These are phyloP conservation scores for Ceratocystis huliohia DNA, from an alignment of 2,329 filamentous ascomycete species.

Conservation along the genomic window DNA sequence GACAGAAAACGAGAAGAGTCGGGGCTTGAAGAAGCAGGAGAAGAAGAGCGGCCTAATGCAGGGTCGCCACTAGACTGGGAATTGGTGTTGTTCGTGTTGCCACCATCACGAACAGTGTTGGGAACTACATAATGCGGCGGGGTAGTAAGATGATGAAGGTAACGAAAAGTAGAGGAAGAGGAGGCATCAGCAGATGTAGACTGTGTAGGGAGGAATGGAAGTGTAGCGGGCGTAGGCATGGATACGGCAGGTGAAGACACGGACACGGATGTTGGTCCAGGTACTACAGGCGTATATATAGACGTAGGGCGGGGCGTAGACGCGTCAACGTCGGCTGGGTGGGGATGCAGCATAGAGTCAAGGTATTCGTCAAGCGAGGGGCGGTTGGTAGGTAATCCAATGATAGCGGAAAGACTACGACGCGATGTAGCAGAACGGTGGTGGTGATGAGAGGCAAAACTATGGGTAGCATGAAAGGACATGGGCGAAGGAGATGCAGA, in stretches of 20 bases:
- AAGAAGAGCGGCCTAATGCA: background rate
- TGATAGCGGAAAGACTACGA: slow-evolving; percentile 3
- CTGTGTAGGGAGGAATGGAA: background rate
- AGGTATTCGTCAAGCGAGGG: slow-evolving; percentile 9
- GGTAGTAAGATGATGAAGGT: background rate
- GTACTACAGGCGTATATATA: background rate
- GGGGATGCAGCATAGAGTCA: background rate
- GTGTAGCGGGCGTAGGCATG: background rate
- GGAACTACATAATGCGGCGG: background rate
- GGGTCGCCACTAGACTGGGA: background rate
- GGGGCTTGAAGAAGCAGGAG: background rate
- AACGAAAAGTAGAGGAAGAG: background rate
- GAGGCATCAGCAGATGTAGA: background rate
- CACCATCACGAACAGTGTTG: background rate
- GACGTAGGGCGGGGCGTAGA: background rate
- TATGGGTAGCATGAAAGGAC: background rate
- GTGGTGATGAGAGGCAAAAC: background rate
- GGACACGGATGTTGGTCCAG: no score
- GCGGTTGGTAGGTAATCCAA: background rate
- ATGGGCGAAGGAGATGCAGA: background rate
- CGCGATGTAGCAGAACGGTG: background rate
- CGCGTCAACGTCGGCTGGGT: background rate
- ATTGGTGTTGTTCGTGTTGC: background rate
- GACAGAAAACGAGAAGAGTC: background rate
- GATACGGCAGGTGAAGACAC: background rate